Conservation (phyloP, 2,329 filamentous ascomycete genomes). For the Taxawa tesnikishii region DNA sequence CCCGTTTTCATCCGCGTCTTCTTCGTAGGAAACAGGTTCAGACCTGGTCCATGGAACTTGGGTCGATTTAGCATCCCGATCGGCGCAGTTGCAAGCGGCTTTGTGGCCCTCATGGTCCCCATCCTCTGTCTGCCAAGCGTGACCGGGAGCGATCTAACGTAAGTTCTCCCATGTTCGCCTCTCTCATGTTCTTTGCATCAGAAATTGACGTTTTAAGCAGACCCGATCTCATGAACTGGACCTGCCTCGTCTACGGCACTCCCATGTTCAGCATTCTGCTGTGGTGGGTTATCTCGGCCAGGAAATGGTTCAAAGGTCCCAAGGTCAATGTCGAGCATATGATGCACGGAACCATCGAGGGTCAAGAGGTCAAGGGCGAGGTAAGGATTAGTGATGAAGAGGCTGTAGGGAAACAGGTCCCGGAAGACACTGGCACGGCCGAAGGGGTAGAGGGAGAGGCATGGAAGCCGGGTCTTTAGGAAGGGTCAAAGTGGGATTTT, state of each 20-base stretch:
- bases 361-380: neutral
- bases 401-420: too few species aligned
- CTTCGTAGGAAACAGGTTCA: constrained; percentile 51
- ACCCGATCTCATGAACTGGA: constrained; percentile 53
- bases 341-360: constrained; percentile 9
- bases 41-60: constrained; percentile 56
- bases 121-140: constrained; percentile 53
- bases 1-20: constrained; percentile 48
- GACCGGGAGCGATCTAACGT: constrained; percentile 41
- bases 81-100: constrained; percentile 43
- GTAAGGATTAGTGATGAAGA: neutral
- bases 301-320: constrained; percentile 59
- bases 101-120: constrained; percentile 55
- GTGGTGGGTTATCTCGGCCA: constrained; percentile 53
- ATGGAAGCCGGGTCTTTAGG: too few species aligned
- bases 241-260: constrained; percentile 51
- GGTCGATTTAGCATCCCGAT: constrained; percentile 46
- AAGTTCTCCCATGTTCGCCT: constrained; percentile 14
- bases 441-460: too few species aligned
- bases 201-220: constrained; percentile 12
- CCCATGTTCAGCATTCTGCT: constrained; percentile 29
- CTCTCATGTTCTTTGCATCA: neutral
- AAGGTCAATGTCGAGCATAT: constrained; percentile 53
- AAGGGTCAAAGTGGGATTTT: too few species aligned
- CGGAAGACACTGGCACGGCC: too few species aligned